These are phyloP conservation scores for Chalaropsis thielavioides DNA, from an alignment of 2,329 filamentous ascomycete species.

Conservation along the genomic window DNA sequence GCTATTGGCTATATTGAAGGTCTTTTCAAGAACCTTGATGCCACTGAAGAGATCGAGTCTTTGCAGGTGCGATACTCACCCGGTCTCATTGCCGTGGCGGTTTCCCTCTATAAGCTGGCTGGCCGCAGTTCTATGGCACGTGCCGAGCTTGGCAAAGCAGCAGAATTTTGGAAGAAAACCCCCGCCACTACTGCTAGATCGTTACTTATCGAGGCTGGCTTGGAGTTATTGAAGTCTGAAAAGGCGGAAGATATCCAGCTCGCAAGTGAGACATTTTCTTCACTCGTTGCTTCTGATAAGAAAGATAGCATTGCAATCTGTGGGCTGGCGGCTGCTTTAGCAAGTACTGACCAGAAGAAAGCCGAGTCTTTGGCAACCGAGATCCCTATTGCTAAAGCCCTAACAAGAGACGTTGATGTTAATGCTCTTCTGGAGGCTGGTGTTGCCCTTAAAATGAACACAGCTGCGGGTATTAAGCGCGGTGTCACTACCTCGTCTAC, in stretches of 20 bases:
- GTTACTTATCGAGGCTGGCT: constrained; percentile 68
- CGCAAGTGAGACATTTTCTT: constrained; percentile 66
- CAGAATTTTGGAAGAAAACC: constrained; percentile 62
- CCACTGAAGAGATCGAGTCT: constrained; percentile 39
- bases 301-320: constrained; percentile 57
- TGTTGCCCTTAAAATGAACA: constrained; percentile 33
- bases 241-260: constrained; percentile 50
- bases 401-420: constrained; percentile 47
- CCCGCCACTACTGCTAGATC: constrained; percentile 34
- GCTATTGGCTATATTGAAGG: constrained; percentile 63
- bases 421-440: constrained; percentile 50
- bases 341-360: constrained; percentile 43
- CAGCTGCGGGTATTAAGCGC: constrained; percentile 33
- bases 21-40: constrained; percentile 59
- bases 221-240: constrained; percentile 64
- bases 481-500: constrained; percentile 23
- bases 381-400: constrained; percentile 46
- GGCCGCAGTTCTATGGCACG: constrained; percentile 60
- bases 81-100: constrained; percentile 64
- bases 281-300: constrained; percentile 50
- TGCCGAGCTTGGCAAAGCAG: constrained; percentile 61
- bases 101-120: constrained; percentile 64
- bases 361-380: constrained; percentile 39
- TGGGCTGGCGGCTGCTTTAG: constrained; percentile 73
- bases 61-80: constrained; percentile 67